These are phyloP conservation scores for Theileria parva DNA, from an alignment of 169 alveolate species.

Conservation along the genomic window DNA sequence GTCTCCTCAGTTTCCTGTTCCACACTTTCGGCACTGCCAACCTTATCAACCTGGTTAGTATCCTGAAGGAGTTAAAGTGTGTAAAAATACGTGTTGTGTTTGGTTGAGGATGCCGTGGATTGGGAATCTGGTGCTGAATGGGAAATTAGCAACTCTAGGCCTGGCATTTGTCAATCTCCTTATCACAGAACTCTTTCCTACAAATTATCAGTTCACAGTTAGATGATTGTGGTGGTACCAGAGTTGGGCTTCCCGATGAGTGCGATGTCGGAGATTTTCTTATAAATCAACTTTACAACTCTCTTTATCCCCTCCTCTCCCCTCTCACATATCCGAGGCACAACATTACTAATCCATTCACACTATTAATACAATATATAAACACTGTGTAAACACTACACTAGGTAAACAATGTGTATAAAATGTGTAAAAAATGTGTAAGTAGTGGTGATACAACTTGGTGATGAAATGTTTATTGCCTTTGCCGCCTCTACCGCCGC, in stretches of 20 bases:
- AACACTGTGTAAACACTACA: no score
- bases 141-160: slow-evolving; percentile 49
- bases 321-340: slow-evolving; percentile 56
- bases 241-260: slow-evolving; percentile 91
- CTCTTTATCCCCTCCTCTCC: slow-evolving; percentile 77
- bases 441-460: no score
- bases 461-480: slow-evolving; percentile 84
- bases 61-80: neutral
- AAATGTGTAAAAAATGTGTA: no score
- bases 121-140: slow-evolving; percentile 61
- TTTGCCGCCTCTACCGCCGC: slow-evolving; percentile 90
- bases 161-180: slow-evolving; percentile 56
- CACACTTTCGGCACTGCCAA: neutral
- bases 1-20: neutral
- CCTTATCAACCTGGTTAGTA: neutral
- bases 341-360: slow-evolving; percentile 49
- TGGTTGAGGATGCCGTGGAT: slow-evolving; percentile 39
- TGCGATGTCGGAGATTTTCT: slow-evolving; percentile 85
- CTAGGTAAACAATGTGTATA: no score
- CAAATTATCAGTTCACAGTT: slow-evolving; percentile 15
- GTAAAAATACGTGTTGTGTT: no score
- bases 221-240: slow-evolving; percentile 70
- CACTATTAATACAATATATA: no score
- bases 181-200: slow-evolving; percentile 62
- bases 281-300: slow-evolving; percentile 67